These are phyloP conservation scores for Chrysopogon serrulatus DNA, from an alignment of 176 grass and related monocot species.

Conservation along the genomic window DNA sequence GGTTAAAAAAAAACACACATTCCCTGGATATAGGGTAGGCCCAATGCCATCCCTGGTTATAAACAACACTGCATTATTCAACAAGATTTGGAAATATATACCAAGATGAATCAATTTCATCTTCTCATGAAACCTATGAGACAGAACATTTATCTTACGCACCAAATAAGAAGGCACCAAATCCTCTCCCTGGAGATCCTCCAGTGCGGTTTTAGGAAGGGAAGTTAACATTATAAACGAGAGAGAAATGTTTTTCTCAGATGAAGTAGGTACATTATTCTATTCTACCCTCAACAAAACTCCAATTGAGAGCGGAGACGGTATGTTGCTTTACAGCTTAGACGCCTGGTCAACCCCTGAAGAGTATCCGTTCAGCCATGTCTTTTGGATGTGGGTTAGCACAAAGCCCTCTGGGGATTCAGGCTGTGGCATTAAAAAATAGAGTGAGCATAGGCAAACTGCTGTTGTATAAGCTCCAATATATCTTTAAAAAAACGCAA, in stretches of 20 bases:
- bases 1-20: too few relatives aligned
- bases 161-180: background rate
- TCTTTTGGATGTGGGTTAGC: constrained; percentile 68
- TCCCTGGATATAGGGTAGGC: background rate
- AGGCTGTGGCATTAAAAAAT: constrained; percentile 53
- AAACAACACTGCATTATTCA: background rate
- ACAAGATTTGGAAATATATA: background rate
- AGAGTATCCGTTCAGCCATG: constrained; percentile 60
- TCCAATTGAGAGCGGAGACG: background rate
- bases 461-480: background rate
- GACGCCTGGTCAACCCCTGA: constrained; percentile 30
- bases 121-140: background rate
- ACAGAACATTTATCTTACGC: constrained; percentile 4
- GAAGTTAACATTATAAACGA: constrained; percentile 5
- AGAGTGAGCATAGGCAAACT: background rate
- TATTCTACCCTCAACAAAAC: background rate
- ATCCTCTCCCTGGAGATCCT: background rate
- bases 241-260: background rate
- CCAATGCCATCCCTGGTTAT: background rate
- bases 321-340: constrained; percentile 21
- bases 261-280: background rate
- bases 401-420: constrained; percentile 43
- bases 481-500: background rate
- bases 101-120: background rate
- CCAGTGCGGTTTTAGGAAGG: background rate